Base-by-base conservation (phyloP, 2,329 filamentous ascomycete genomes). In the Stagonosporopsis vannaccii region DNA sequence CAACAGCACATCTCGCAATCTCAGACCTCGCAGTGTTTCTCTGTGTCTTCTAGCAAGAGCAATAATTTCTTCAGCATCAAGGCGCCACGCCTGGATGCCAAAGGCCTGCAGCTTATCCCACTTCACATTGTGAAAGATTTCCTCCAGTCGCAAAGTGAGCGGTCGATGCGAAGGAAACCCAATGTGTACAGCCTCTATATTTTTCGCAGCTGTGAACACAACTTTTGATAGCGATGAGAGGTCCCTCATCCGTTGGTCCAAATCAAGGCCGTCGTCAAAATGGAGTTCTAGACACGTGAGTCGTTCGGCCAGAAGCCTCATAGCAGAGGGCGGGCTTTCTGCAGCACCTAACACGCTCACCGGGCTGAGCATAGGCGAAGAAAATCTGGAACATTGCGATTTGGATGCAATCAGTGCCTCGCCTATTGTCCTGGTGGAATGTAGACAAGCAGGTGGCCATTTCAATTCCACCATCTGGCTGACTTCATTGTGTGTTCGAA, bases 11-110 rank as follows among this genome's bases (percentile, higher is more conserved):
- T 86, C 82, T 48, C 84, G 77, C 20, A 90, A 72, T 19, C 87
- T 78, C 19, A 90, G 74, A 3, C 86, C 86, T 36, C 82, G 82
- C 3, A 90, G 74, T 23, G 80, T 83, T 11, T 80, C 77, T 45
- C 79, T 77, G 65, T 90, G 86, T 35, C 85, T 80, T 26, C 79
- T 76, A 2, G 84, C 79, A 6, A 90, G 74, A 0, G 74, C 75
- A 41, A 87, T 84, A 45, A 90, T 85, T 65, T 90, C 87, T 1
- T 83, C 79, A 1, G 83, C 81, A 41, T 83, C 76, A 3, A 90
- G 73, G 37, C 81, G 80, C 87, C 87, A 90, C 13, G 84, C 82
- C 61, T 88, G 85, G 20, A 90, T 82, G 2, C 87, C 87, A 51
- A 90, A 84, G 2, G 86, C 85, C 30, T 85, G 80, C 5, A 90